These are phyloP conservation scores for Lentinus tigrinus DNA, from an alignment of 768 basidiomycete species.

Conservation along the genomic window DNA sequence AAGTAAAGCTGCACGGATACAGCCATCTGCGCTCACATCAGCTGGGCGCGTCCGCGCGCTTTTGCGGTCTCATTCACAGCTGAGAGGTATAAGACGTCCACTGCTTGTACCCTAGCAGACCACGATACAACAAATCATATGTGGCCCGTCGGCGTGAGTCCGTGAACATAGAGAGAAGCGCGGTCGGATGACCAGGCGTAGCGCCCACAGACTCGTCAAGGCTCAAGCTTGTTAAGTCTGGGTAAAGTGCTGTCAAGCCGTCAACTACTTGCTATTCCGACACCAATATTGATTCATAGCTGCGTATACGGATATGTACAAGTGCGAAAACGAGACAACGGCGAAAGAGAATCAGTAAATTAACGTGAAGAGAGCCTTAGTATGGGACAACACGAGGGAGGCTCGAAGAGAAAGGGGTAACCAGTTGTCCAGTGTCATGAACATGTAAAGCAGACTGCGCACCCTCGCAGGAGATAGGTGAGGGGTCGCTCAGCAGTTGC, in stretches of 20 bases:
- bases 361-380: slow-evolving; percentile 16
- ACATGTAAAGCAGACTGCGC: background rate
- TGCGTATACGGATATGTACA: slow-evolving; percentile 22
- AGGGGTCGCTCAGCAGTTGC: slow-evolving; percentile 68
- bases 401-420: slow-evolving; percentile 23
- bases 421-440: slow-evolving; percentile 15
- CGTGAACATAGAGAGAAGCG: too few species aligned
- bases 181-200: too few species aligned
- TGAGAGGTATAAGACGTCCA: too few species aligned
- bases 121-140: too few species aligned
- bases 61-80: too few species aligned
- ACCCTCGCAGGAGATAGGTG: background rate
- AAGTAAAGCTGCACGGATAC: background rate
- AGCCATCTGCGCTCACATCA: background rate
- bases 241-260: background rate
- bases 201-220: background rate
- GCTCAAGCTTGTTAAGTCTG: too few species aligned
- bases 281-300: slow-evolving; percentile 19
- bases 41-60: too few species aligned
- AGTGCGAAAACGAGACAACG: slow-evolving; percentile 15
- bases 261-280: slow-evolving; percentile 10
- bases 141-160: too few species aligned
- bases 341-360: slow-evolving; percentile 17
- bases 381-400: background rate
- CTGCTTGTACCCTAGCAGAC: too few species aligned